These are phyloP conservation scores for Zizania palustris DNA, from an alignment of 202 grass and related monocot genomes.

Conservation along the genomic window DNA sequence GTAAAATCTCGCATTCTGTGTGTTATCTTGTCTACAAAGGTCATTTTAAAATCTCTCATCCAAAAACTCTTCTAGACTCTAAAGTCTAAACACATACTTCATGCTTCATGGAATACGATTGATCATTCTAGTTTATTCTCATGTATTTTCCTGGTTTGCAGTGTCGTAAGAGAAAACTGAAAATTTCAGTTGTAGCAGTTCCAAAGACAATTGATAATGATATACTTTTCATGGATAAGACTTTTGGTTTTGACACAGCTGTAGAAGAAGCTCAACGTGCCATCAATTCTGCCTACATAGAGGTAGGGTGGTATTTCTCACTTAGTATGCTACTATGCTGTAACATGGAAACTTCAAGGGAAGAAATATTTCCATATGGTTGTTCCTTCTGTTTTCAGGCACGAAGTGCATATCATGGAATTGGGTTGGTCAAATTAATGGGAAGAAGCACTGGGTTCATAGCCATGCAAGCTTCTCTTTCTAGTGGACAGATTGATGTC, in stretches of 20 bases:
- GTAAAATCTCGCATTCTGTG: background rate
- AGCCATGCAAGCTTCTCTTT: conserved; percentile 97
- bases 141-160: conserved; percentile 44
- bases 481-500: conserved; percentile 89
- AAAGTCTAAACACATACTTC: background rate
- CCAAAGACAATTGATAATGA: conserved; percentile 98
- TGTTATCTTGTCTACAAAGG: conserved; percentile 6
- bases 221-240: conserved; percentile 97
- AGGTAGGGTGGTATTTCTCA: conserved; percentile 48
- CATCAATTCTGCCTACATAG: conserved; percentile 96
- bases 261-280: conserved; percentile 95
- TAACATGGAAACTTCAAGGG: conserved; percentile 3
- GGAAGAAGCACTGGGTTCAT: conserved; percentile 96
- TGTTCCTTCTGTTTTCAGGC: conserved; percentile 52
- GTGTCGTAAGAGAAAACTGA: conserved; percentile 90
- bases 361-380: conserved; percentile 25
- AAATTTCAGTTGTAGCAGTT: conserved; percentile 84
- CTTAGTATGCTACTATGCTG: conserved; percentile 5
- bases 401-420: conserved; percentile 90
- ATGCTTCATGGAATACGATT: conserved; percentile 1
- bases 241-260: conserved; percentile 97
- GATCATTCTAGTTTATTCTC: conserved; percentile 23
- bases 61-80: background rate
- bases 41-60: background rate
- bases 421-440: conserved; percentile 97